Evolutionary conservation across 2,329 filamentous ascomycete species (phyloP).

Genomic region (Xylaria sp.): DNA sequence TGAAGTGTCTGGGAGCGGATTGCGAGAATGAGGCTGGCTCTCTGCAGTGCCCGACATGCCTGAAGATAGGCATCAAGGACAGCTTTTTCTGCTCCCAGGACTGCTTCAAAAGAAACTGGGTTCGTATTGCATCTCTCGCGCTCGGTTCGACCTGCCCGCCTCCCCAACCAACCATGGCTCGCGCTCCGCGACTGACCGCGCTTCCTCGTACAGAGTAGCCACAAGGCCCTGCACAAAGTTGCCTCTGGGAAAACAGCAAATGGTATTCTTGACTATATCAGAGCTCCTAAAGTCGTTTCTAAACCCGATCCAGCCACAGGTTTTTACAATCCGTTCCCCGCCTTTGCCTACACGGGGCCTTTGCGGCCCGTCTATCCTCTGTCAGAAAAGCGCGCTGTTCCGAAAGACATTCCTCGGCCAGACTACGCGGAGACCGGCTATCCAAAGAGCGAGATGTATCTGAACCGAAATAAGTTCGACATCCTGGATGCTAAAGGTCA

Average conservation of each 20-base stretch:
- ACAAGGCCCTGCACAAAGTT: conserved; percentile 87
- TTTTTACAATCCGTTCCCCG: conserved; percentile 90
- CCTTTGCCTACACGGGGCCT: conserved; percentile 81
- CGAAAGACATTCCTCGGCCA: conserved; percentile 82
- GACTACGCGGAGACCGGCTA: conserved; percentile 91
- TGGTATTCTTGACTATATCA: conserved; percentile 77
- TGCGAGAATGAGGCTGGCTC: conserved; percentile 87
- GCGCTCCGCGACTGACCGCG: conserved; percentile 23
- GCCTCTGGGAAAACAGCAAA: conserved; percentile 60
- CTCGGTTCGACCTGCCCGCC: not conserved
- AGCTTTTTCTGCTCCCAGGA: conserved; percentile 98
- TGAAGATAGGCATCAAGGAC: conserved; percentile 86
- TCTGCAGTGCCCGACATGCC: conserved; percentile 93
- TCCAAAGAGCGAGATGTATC: conserved; percentile 68
- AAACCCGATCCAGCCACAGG: conserved; percentile 91
- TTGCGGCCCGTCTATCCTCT: conserved; percentile 90
- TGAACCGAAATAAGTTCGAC: conserved; percentile 82
- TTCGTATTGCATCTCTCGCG: conserved; percentile 58
- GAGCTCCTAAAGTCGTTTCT: conserved; percentile 85
- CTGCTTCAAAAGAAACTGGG: conserved; percentile 99
- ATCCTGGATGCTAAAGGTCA: conserved; percentile 82
- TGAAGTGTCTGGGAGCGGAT: conserved; percentile 82
- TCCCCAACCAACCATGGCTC: conserved; percentile 12
- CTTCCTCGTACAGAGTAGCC: conserved; percentile 68
- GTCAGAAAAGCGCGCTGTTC: conserved; percentile 76